A percentile compares a stretch with the other conserved stretches of the same genome.
Conservation (phyloP, 164 flowering plant species). For the Vitis labrusca region DNA sequence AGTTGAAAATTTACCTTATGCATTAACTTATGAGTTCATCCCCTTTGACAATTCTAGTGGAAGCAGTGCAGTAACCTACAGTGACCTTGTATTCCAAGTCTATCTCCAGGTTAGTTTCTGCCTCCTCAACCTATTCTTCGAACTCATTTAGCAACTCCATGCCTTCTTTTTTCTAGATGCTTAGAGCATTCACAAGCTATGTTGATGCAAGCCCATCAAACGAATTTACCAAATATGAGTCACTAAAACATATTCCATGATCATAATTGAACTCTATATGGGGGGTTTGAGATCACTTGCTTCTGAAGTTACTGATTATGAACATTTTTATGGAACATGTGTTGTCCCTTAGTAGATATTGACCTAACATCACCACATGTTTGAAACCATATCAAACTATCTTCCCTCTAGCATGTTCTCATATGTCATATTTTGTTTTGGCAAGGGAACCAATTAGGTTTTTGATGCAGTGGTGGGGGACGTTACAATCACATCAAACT, state of each 20-base stretch:
- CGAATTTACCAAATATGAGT: too few relatives aligned
- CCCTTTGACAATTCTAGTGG: too few relatives aligned
- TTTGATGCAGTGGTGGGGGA: conserved; percentile 28
- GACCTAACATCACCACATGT: too few relatives aligned
- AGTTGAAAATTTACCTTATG: conserved; percentile 3
- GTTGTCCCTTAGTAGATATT: neutral
- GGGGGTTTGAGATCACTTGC: too few relatives aligned
- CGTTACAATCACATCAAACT: conserved; percentile 14
- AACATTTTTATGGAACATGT: neutral
- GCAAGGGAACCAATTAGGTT: neutral
- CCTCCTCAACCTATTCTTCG: too few relatives aligned
- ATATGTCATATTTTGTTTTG: too few relatives aligned
- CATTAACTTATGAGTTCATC: neutral
- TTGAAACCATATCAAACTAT: too few relatives aligned
- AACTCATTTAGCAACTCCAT: too few relatives aligned
- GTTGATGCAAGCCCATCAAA: too few relatives aligned
- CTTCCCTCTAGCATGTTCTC: too few relatives aligned
- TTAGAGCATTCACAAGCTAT: too few relatives aligned
- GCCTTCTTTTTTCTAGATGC: neutral
- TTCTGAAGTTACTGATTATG: neutral
- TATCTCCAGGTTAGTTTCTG: conserved; percentile 5
- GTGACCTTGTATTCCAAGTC: conserved; percentile 2
- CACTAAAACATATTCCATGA: neutral
- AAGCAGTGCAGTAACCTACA: neutral
- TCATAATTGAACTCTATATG: neutral